phyloP scores from a whole-genome alignment of 2,329 filamentous ascomycete species.

The Verticillium longisporum region DNA sequence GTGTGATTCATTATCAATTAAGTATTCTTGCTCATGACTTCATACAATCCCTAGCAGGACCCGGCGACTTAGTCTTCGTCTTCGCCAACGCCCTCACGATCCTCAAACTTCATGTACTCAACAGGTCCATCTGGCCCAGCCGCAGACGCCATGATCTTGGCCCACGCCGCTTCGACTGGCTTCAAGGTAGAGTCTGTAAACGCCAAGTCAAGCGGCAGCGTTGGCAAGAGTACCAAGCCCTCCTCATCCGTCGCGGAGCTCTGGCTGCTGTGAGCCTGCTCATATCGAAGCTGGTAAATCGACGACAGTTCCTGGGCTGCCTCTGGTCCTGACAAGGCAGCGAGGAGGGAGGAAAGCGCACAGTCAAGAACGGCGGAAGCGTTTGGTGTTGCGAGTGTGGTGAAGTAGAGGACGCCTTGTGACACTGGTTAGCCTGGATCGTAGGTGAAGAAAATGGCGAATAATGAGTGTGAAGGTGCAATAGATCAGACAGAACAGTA shows the following conservation, averaged over 20 bases:
- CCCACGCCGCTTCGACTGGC: constrained; percentile 65
- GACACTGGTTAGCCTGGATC: constrained; percentile 19
- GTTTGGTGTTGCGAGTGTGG: constrained; percentile 24
- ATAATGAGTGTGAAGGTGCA: not conserved
- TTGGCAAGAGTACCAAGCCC: constrained; percentile 47
- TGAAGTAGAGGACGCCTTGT: constrained; percentile 27
- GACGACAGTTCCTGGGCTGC: constrained; percentile 21
- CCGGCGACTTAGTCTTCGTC: constrained; percentile 27
- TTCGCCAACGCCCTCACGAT: constrained; percentile 56
- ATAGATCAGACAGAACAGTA: constrained; percentile 48
- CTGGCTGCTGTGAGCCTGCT: constrained; percentile 33
- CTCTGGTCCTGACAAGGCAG: constrained; percentile 16
- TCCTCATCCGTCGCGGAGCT: constrained; percentile 26
- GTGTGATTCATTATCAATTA: not conserved
- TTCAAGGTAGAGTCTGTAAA: constrained; percentile 67
- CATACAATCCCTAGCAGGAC: constrained; percentile 23
- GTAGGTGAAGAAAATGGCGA: not conserved
- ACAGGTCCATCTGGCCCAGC: constrained; percentile 29
- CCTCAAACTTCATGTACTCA: constrained; percentile 72
- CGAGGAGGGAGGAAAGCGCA: constrained; percentile 35
- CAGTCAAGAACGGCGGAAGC: constrained; percentile 29
- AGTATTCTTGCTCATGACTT: constrained; percentile 22
- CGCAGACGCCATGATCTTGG: constrained; percentile 47
- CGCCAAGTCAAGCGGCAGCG: constrained; percentile 56
- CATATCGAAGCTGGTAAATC: constrained; percentile 49